Percentiles rank a stretch among this genome's conserved stretches.
phyloP scores from a whole-genome alignment of 2,329 filamentous ascomycete species.

The Pyrenochaeta sp. region DNA sequence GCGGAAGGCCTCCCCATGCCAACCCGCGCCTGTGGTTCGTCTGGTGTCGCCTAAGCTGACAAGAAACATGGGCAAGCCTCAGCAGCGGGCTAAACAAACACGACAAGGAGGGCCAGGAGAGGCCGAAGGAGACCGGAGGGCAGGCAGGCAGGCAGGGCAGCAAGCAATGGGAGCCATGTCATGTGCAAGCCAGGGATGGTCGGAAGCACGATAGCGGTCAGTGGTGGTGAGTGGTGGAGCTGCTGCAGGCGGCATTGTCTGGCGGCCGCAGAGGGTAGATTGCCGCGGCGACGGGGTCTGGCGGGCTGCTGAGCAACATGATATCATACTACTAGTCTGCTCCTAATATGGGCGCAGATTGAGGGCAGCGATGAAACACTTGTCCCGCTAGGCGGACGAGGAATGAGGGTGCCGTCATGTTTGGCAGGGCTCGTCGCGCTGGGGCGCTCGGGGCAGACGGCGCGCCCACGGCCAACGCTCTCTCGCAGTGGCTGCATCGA shows the following conservation, averaged over 20 bases:
- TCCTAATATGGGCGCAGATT: no score
- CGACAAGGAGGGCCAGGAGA: no score
- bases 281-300: background rate
- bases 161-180: constrained; percentile 1
- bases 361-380: constrained; percentile 6
- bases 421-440: constrained; percentile 4
- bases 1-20: background rate
- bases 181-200: constrained; percentile 5
- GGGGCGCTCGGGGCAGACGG: constrained; percentile 10
- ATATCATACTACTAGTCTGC: no score
- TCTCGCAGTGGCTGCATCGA: constrained; percentile 10
- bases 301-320: constrained; percentile 2
- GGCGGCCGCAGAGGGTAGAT: background rate
- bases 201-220: constrained; percentile 15
- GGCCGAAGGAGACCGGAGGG: no score
- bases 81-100: constrained; percentile 1
- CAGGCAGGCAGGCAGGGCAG: constrained; percentile 2
- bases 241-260: background rate
- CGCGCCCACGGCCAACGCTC: constrained; percentile 7
- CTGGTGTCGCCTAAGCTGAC: constrained; percentile 18
- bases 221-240: background rate
- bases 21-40: constrained; percentile 5
- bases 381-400: no score
- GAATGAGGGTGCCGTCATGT: constrained; percentile 12
- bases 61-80: constrained; percentile 8